These are phyloP conservation scores for Aspergillus coremiiformis DNA, from an alignment of 495 filamentous ascomycete genomes.

Conservation along the genomic window DNA sequence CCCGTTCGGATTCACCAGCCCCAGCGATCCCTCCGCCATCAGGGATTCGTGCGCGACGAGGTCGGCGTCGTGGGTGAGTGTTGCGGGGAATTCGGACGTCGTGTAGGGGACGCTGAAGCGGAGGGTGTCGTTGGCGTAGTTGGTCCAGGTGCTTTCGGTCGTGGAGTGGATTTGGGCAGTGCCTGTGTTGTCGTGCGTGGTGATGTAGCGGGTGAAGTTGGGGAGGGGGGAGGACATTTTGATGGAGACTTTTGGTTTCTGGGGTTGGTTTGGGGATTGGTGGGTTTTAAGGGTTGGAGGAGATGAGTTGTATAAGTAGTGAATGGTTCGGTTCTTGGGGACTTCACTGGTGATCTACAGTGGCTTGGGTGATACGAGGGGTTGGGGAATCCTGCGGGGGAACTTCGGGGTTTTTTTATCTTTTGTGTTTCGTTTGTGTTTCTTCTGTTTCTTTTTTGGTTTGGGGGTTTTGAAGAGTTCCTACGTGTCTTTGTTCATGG, in stretches of 20 bases:
- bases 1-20: slow-evolving; percentile 47
- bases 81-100: slow-evolving; percentile 48
- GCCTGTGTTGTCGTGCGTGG: slow-evolving; percentile 29
- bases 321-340: too few species aligned
- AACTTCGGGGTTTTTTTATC: too few species aligned
- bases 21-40: slow-evolving; percentile 32
- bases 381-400: too few species aligned
- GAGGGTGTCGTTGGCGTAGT: slow-evolving; percentile 18
- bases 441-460: too few species aligned
- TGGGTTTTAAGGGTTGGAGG: too few species aligned
- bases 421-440: too few species aligned
- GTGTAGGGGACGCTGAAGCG: slow-evolving; percentile 37
- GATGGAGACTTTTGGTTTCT: background rate
- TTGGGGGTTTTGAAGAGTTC: too few species aligned
- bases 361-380: too few species aligned
- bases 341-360: too few species aligned
- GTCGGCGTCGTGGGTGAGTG: slow-evolving; percentile 48
- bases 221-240: slow-evolving; percentile 17
- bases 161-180: slow-evolving; percentile 28
- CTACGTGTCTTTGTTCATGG: too few species aligned
- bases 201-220: slow-evolving; percentile 32
- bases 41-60: slow-evolving; percentile 24
- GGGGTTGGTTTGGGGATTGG: too few species aligned
- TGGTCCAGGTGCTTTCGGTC: slow-evolving; percentile 10
- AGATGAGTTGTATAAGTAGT: too few species aligned